phyloP scores from a whole-genome alignment of 169 alveolate genomes.

The Cryptosporidium felis region DNA sequence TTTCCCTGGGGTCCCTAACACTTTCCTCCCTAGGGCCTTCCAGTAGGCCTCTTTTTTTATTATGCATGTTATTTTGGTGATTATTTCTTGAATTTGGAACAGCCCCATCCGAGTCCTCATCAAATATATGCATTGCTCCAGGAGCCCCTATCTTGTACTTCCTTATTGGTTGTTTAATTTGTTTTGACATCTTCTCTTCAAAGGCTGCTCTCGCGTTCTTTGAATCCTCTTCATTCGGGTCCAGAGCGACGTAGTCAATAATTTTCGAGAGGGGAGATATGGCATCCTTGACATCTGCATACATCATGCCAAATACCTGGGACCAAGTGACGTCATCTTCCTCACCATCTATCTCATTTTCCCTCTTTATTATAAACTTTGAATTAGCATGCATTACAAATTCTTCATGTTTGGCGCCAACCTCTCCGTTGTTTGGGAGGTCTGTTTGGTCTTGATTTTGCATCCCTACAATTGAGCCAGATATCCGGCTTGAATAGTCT shows the following conservation, averaged over 20 bases:
- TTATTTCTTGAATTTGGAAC: conserved; percentile 5
- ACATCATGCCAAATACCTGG: conserved; percentile 62
- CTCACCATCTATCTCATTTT: background rate
- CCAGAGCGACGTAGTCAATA: conserved; percentile 35
- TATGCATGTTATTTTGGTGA: background rate
- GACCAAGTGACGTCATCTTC: conserved; percentile 65
- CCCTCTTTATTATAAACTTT: background rate
- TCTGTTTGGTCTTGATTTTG: background rate
- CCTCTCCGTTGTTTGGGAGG: background rate
- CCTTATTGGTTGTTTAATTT: conserved; percentile 3
- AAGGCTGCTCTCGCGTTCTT: conserved; percentile 19
- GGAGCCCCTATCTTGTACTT: conserved; percentile 52
- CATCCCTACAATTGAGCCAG: too few species aligned
- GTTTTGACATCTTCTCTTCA: conserved; percentile 40
- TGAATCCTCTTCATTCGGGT: conserved; percentile 60
- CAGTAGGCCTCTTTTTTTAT: conserved; percentile 1
- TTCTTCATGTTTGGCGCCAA: conserved; percentile 21
- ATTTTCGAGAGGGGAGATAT: conserved; percentile 31
- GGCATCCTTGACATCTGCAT: conserved; percentile 29
- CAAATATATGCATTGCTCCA: conserved; percentile 2
- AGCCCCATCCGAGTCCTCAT: conserved; percentile 16
- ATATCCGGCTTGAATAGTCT: too few species aligned
- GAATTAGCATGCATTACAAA: conserved; percentile 17
- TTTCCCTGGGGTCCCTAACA: conserved; percentile 27
- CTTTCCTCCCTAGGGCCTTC: conserved; percentile 11